Evolutionary conservation across 208 protist species (phyloP).

Genomic region (Trichomonas tenax): DNA sequence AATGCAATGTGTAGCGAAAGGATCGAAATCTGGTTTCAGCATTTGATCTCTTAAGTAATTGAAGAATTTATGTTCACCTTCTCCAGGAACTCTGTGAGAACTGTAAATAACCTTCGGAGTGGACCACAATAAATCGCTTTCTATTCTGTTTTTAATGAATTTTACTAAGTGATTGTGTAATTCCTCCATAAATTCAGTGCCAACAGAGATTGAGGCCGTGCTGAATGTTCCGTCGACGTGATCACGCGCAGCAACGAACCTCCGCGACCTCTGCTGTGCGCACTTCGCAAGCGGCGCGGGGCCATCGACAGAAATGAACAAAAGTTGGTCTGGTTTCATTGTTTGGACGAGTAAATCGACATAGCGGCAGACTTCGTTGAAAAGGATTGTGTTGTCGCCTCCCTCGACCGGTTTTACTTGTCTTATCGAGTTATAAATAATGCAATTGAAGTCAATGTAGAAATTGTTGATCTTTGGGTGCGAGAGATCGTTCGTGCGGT

Average conservation of each 20-base stretch:
- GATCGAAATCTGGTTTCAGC: constrained; percentile 54
- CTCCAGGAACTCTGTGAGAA: not conserved
- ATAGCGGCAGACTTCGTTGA: not conserved
- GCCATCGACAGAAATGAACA: not conserved
- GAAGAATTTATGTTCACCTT: constrained; percentile 17
- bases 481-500: too few relatives aligned
- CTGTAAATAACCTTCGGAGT: not conserved
- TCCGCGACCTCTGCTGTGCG: not conserved
- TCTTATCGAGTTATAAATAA: not conserved
- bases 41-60: constrained; percentile 44
- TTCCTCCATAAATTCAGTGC: constrained; percentile 1
- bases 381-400: not conserved
- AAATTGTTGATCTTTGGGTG: not conserved
- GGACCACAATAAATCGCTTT: not conserved
- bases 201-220: not conserved
- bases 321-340: not conserved
- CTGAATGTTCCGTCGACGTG: not conserved
- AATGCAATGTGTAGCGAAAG: constrained; percentile 54
- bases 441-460: constrained; percentile 10
- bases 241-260: not conserved
- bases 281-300: not conserved
- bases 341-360: not conserved
- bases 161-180: not conserved
- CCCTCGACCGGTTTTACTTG: not conserved
- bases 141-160: not conserved